Conservation (phyloP, 306 rosid genomes). For the Fagus crenata region DNA sequence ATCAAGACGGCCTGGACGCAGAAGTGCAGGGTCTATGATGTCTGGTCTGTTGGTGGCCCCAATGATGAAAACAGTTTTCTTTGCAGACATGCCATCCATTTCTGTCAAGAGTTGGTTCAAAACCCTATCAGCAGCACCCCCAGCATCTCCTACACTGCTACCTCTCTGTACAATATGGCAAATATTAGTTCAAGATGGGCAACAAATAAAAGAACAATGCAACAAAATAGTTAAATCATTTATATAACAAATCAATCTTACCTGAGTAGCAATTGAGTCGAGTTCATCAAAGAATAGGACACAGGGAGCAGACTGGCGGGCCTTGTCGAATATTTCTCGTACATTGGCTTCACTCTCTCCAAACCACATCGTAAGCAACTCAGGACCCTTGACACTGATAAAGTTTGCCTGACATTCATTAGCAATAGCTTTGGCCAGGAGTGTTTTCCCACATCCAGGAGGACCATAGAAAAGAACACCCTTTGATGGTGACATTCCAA, state of each 20-base stretch:
- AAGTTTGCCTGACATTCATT: constrained; percentile 99
- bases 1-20: constrained; percentile 98
- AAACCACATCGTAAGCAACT: constrained; percentile 98
- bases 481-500: constrained; percentile 98
- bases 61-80: constrained; percentile 92
- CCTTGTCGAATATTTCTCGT: constrained; percentile 98
- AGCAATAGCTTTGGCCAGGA: constrained; percentile 95
- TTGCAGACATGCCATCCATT: constrained; percentile 99
- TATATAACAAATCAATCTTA: constrained; percentile 24
- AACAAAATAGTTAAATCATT: background rate
- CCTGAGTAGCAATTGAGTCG: constrained; percentile 99
- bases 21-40: constrained; percentile 92
- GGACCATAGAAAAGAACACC: constrained; percentile 99
- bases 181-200: background rate
- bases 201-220: background rate
- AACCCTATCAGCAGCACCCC: constrained; percentile 98
- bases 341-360: constrained; percentile 99
- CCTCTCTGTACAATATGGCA: constrained; percentile 68
- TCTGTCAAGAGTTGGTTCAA: constrained; percentile 93
- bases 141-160: constrained; percentile 94
- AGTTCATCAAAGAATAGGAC: constrained; percentile 98
- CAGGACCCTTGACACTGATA: constrained; percentile 97
- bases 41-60: constrained; percentile 98
- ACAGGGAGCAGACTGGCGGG: constrained; percentile 98
- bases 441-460: constrained; percentile 99